Conservation (phyloP, 2,329 filamentous ascomycete species). For the Chaetomiaceae sp. region DNA sequence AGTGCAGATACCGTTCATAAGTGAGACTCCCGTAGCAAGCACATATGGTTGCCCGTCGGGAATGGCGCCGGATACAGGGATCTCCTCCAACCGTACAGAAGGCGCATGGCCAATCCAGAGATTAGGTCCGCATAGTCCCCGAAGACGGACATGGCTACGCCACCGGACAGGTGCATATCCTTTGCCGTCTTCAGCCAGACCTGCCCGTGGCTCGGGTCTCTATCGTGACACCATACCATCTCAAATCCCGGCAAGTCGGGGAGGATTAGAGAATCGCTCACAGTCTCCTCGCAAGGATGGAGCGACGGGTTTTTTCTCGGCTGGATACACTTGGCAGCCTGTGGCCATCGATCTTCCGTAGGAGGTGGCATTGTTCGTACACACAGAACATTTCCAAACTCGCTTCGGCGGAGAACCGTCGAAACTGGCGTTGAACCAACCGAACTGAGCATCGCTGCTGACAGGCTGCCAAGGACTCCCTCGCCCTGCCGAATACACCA, state of each 20-base stretch:
- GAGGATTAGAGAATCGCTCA: background rate
- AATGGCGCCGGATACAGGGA: background rate
- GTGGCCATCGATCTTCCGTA: too few species aligned
- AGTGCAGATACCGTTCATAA: too few species aligned
- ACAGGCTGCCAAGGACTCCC: background rate
- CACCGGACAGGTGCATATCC: background rate
- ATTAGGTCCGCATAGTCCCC: background rate
- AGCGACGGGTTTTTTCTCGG: too few species aligned
- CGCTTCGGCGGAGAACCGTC: background rate
- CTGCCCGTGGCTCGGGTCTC: background rate
- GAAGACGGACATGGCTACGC: background rate
- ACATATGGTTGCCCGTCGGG: background rate
- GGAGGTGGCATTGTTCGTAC: background rate
- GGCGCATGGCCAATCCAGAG: background rate
- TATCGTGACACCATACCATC: background rate
- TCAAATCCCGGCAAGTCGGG: background rate
- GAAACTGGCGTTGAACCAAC: background rate
- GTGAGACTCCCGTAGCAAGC: background rate
- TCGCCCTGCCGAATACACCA: conserved; percentile 4
- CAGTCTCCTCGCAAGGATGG: background rate
- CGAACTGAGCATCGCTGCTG: background rate
- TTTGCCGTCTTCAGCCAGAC: background rate
- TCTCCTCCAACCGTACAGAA: background rate
- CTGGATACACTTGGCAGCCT: too few species aligned
- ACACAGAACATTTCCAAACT: background rate